Percentiles rank a stretch among this genome's conserved stretches.
These are phyloP conservation scores for Tetraselmis chui DNA, from an alignment of 139 green algal species.

Conservation along the genomic window DNA sequence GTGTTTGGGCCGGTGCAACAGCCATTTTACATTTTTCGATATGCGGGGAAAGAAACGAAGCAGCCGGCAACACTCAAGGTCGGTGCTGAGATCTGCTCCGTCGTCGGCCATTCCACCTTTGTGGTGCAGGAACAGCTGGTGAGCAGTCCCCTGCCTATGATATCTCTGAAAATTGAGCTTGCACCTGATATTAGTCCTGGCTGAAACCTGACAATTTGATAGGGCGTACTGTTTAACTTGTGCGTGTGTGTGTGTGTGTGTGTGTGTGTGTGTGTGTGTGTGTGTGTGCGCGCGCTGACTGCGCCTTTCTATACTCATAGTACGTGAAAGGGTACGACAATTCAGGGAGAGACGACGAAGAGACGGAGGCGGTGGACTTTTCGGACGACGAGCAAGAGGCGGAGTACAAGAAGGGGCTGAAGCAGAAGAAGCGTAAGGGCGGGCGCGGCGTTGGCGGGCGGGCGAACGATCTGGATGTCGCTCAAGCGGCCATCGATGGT, in stretches of 20 bases:
- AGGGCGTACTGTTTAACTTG: no score
- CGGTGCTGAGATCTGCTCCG: constrained; percentile 13
- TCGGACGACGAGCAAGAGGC: constrained; percentile 10
- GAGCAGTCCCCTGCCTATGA: not conserved
- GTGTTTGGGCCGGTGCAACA: constrained; percentile 43
- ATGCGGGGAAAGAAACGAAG: not conserved
- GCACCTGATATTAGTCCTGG: no score
- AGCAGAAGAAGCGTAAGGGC: constrained; percentile 11
- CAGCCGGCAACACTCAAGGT: constrained; percentile 12
- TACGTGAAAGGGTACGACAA: constrained; percentile 15
- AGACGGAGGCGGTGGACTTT: constrained; percentile 3
- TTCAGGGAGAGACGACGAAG: constrained; percentile 6
- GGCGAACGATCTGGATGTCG: not conserved
- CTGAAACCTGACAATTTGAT: no score
- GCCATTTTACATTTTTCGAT: constrained; percentile 1
- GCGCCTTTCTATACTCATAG: no score
- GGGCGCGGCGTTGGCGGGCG: not conserved
- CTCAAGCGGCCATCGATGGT: not conserved
- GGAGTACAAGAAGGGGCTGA: constrained; percentile 6
- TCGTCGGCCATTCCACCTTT: not conserved
- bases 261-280: no score
- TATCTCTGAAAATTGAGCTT: no score
- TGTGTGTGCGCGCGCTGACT: no score
- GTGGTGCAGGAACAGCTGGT: constrained; percentile 18
- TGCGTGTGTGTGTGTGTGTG: no score